Percentiles rank a stretch among this genome's conserved stretches.
These are phyloP conservation scores for Pichia occidentalis DNA, from an alignment of 805 yeast genomes.

Conservation along the genomic window DNA sequence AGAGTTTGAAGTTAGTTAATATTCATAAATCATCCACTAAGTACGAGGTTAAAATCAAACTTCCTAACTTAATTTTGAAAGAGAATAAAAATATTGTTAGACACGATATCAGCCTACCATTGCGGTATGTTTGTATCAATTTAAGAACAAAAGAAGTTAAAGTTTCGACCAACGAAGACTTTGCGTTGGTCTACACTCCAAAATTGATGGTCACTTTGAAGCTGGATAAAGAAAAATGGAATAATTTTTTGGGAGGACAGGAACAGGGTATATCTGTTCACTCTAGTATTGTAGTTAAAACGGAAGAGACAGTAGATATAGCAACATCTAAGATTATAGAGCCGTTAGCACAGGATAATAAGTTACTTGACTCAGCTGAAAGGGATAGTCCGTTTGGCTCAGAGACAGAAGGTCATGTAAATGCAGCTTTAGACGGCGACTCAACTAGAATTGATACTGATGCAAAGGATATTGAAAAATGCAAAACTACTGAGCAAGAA, in stretches of 20 bases:
- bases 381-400: too few relatives aligned
- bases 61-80: background rate
- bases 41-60: slow-evolving; percentile 10
- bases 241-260: background rate
- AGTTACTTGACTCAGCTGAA: too few relatives aligned
- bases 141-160: slow-evolving; percentile 20
- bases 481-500: too few relatives aligned
- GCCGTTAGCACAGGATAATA: too few relatives aligned
- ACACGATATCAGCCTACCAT: slow-evolving; percentile 16
- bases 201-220: slow-evolving; percentile 4
- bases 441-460: too few relatives aligned
- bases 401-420: too few relatives aligned
- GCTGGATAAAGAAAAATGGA: slow-evolving; percentile 6
- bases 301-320: background rate
- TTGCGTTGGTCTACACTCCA: slow-evolving; percentile 8
- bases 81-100: slow-evolving; percentile 17
- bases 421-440: too few relatives aligned
- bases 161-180: slow-evolving; percentile 24
- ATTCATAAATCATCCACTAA: slow-evolving; percentile 3
- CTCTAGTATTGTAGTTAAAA: too few relatives aligned
- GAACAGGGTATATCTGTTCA: too few relatives aligned
- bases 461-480: background rate
- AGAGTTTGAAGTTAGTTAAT: slow-evolving; percentile 3
- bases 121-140: slow-evolving; percentile 33
- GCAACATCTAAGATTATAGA: too few relatives aligned